Percentiles rank a stretch among this genome's conserved stretches.
These are phyloP conservation scores for Zymoseptoria brevis DNA, from an alignment of 2,329 filamentous ascomycete species.

Conservation along the genomic window DNA sequence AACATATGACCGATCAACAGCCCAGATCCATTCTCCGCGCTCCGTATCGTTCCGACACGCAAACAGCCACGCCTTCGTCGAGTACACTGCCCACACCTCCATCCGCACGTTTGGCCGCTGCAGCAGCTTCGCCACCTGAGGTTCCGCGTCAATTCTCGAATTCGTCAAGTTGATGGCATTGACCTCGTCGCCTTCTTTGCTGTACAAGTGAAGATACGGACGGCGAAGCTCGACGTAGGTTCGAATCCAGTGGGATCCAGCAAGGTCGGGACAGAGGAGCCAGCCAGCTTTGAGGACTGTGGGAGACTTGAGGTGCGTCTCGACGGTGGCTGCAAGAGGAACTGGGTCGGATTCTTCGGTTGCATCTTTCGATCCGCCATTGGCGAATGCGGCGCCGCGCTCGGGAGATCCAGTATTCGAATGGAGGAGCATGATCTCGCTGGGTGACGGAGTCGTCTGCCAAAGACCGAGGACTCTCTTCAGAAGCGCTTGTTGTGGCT, in stretches of 20 bases:
- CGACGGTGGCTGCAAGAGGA: conserved; percentile 68
- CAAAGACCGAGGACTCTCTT: conserved; percentile 57
- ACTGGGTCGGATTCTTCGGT: conserved; percentile 39
- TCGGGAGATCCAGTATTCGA: conserved; percentile 58
- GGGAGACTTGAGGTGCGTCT: conserved; percentile 68
- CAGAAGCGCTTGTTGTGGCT: conserved; percentile 36
- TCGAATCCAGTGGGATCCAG: conserved; percentile 77
- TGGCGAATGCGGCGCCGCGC: conserved; percentile 47
- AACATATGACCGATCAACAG: conserved; percentile 77
- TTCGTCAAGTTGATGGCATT: conserved; percentile 83
- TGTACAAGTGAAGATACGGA: conserved; percentile 88
- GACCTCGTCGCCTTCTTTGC: conserved; percentile 79
- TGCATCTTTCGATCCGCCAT: conserved; percentile 6
- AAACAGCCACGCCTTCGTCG: conserved; percentile 91
- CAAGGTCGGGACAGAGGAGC: conserved; percentile 68
- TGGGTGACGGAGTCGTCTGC: conserved; percentile 40
- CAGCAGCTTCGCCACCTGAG: conserved; percentile 74
- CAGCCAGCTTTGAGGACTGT: conserved; percentile 74
- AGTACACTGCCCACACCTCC: conserved; percentile 83
- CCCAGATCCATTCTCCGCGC: conserved; percentile 95
- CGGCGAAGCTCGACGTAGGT: conserved; percentile 86
- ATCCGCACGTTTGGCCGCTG: conserved; percentile 27
- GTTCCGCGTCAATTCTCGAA: conserved; percentile 83
- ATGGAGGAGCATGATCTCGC: conserved; percentile 40
- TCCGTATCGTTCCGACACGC: conserved; percentile 80